These are phyloP conservation scores for Xylaria telfairii DNA, from an alignment of 495 filamentous ascomycete genomes.

Conservation along the genomic window DNA sequence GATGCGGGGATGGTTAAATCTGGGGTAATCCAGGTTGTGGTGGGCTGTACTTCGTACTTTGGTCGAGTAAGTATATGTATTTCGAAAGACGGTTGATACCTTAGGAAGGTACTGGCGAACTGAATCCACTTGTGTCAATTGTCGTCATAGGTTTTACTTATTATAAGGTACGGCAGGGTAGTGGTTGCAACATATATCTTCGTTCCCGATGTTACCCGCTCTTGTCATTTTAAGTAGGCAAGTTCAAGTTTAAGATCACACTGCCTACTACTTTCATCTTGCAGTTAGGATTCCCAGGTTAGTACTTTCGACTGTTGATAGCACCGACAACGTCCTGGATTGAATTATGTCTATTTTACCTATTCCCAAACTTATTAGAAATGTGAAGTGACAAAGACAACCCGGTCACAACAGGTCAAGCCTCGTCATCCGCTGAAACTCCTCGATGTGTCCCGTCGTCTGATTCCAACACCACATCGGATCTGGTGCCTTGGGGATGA, in stretches of 20 bases:
- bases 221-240: neutral
- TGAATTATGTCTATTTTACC: neutral
- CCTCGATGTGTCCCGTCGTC: slow-evolving; percentile 27
- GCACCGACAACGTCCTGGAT: neutral
- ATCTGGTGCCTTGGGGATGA: slow-evolving; percentile 32
- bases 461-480: slow-evolving; percentile 38
- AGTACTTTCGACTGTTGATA: neutral
- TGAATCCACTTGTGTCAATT: too few species aligned
- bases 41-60: neutral
- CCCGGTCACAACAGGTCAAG: slow-evolving; percentile 21
- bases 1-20: slow-evolving; percentile 6
- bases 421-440: slow-evolving; percentile 23
- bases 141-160: slow-evolving; percentile 18
- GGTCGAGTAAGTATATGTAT: neutral
- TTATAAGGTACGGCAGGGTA: neutral
- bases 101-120: neutral
- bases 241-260: neutral
- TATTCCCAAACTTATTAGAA: neutral
- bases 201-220: too few species aligned
- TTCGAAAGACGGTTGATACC: neutral
- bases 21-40: neutral
- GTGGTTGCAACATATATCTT: too few species aligned
- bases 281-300: neutral
- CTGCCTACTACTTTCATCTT: neutral
- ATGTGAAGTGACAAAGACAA: neutral